These are phyloP conservation scores for Penicillium palitans DNA, from an alignment of 2,329 filamentous ascomycete genomes.

Conservation along the genomic window DNA sequence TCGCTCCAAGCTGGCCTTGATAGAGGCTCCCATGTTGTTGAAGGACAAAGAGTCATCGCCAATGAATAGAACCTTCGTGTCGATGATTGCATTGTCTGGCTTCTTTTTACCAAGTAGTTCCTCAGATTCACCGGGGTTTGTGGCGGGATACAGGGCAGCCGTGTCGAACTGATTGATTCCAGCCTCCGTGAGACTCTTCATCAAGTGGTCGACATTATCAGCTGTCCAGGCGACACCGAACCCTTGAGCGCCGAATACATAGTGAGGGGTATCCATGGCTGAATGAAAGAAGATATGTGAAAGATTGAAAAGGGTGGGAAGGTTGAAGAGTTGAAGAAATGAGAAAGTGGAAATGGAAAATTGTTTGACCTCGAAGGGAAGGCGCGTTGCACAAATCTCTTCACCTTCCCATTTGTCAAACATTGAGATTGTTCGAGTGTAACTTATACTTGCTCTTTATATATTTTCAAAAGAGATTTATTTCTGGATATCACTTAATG, in stretches of 20 bases:
- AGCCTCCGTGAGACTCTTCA: neutral
- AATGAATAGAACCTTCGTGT: conserved; percentile 3
- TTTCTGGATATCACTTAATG: neutral
- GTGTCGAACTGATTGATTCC: conserved; percentile 2
- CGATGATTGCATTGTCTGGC: neutral
- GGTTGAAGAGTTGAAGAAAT: neutral
- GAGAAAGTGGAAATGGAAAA: neutral
- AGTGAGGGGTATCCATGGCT: conserved; percentile 5
- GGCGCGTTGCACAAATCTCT: neutral
- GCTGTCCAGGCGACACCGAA: neutral
- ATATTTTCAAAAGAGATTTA: neutral
- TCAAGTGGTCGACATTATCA: neutral
- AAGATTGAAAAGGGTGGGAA: neutral
- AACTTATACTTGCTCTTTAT: neutral
- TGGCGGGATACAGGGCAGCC: conserved; percentile 5
- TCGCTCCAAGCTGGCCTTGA: conserved; percentile 1
- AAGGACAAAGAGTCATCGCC: neutral
- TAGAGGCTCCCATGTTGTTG: conserved; percentile 1
- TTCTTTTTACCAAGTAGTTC: neutral
- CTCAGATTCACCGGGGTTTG: conserved; percentile 3
- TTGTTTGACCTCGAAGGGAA: neutral
- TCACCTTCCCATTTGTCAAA: neutral
- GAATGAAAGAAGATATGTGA: neutral
- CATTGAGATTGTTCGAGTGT: neutral
- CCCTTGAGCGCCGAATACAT: conserved; percentile 3